A percentile compares a stretch with the other conserved stretches of the same genome.
Evolutionary conservation across 805 yeast species (phyloP).

Genomic region (Cyberlindnera lachancei): DNA sequence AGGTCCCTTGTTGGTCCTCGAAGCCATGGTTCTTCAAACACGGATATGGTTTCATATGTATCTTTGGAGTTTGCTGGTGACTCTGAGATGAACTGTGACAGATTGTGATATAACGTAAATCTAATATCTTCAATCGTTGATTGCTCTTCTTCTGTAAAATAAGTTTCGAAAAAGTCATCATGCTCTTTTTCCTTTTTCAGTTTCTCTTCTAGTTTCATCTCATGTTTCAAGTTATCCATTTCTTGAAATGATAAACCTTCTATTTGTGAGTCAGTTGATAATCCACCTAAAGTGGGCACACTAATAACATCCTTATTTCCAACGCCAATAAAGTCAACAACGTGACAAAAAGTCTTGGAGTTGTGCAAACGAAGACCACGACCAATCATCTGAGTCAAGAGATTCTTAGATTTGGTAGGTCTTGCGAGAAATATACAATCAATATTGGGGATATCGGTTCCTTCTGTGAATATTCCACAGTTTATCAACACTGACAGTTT

Average conservation of each 20-base stretch:
- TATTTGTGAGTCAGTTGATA: conserved; percentile 15
- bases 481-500: conserved; percentile 68
- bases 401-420: conserved; percentile 69
- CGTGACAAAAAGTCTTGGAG: conserved; percentile 59
- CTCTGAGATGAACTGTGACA: conserved; percentile 25
- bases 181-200: conserved; percentile 10
- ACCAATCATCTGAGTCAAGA: conserved; percentile 84
- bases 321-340: conserved; percentile 72
- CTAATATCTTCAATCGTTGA: conserved; percentile 6
- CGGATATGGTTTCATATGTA: background rate
- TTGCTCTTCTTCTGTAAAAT: conserved; percentile 4
- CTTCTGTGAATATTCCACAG: conserved; percentile 89
- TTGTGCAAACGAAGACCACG: conserved; percentile 68
- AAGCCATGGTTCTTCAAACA: conserved; percentile 27
- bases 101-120: conserved; percentile 30
- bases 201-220: conserved; percentile 13
- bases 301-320: conserved; percentile 46
- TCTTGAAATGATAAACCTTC: conserved; percentile 28
- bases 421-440: conserved; percentile 74
- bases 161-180: background rate
- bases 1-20: conserved; percentile 20
- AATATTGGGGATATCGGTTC: conserved; percentile 87
- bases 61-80: background rate
- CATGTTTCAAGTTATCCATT: conserved; percentile 16
- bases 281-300: conserved; percentile 43